Evolutionary conservation across 371 early-diverging fungal genomes (phyloP), one percentile per base, ranked within the genome.

Genomic region (Syncephalastrum sp.): DNA sequence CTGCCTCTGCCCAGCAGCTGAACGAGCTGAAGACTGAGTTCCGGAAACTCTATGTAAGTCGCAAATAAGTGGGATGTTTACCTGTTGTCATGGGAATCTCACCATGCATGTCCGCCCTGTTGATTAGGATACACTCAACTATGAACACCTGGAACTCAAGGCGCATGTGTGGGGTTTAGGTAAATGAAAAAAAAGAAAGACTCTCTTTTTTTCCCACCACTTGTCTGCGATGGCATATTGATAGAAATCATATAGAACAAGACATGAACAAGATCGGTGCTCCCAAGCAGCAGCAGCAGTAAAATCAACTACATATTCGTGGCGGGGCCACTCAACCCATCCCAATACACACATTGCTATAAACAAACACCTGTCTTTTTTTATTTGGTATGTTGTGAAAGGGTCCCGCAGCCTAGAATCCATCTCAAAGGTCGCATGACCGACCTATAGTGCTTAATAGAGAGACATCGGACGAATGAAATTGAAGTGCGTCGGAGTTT

Each of bases 111-210:
- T 41, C 13, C 52, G 1, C 16, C 48, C 8, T 45, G 12, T 1
- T 2, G 12, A 23, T 43, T 66, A 81, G 82, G 91, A 88, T 63
- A 78, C 78, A 17, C 68, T 89, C 46, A 83, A 87, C 59, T 82
- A 84, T 59, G 88, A 89, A 53, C 89, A 88, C 58, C 75, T 89
- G 44, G 89, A 89, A 64, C 74, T 88, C 57, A 89, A 89, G 68
- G 85, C 86, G 7, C 88, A 86, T 56, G 84, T 89, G 15, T 89
- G 88, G 89, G 87, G 87, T 53, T 69, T 88, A 58, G 89, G 78
- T 70, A 69, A 62, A 17, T 16, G 7, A 42, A 13, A 21, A 21
- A 21, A 21, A 21, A 21, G 2, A 21, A 2, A 21, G 24, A 23
- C 23, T 17, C 10, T 16, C 19, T 19, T 50, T 46, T 51, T 41